Evolutionary conservation across 306 rosid genomes (phyloP).

Genomic region (Quercus variabilis): DNA sequence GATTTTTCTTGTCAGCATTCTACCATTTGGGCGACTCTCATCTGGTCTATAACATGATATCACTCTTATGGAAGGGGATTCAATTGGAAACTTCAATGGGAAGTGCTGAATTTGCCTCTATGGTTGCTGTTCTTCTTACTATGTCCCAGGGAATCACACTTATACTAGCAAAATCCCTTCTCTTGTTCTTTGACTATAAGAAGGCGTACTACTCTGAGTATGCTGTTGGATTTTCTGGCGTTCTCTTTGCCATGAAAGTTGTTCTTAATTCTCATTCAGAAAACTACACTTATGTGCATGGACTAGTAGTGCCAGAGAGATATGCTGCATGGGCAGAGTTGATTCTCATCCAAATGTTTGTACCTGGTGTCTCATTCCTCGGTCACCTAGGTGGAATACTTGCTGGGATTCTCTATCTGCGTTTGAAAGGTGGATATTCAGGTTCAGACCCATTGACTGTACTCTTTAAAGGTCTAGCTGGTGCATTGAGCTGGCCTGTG

Average conservation of each 20-base stretch:
- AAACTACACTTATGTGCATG: constrained; percentile 45
- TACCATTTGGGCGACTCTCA: constrained; percentile 82
- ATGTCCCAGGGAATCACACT: constrained; percentile 78
- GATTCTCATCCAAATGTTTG: constrained; percentile 60
- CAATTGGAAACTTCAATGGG: constrained; percentile 72
- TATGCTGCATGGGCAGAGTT: constrained; percentile 90
- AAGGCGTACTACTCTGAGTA: constrained; percentile 58
- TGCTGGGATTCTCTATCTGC: constrained; percentile 66
- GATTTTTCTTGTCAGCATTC: constrained; percentile 74
- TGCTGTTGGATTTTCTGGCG: constrained; percentile 87
- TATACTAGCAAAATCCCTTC: constrained; percentile 61
- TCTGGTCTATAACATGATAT: constrained; percentile 82
- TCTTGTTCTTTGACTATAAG: constrained; percentile 58
- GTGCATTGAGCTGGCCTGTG: constrained; percentile 50
- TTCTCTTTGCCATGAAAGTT: constrained; percentile 89
- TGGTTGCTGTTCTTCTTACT: constrained; percentile 59
- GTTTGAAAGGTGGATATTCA: constrained; percentile 38
- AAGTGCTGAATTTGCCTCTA: constrained; percentile 58
- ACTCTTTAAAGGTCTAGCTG: constrained; percentile 38
- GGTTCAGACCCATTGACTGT: constrained; percentile 48
- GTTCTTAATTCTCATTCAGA: constrained; percentile 57
- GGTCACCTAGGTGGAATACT: constrained; percentile 92
- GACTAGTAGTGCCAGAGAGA: constrained; percentile 58
- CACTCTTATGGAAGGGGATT: constrained; percentile 91
- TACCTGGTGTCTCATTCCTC: constrained; percentile 77